Evolutionary conservation across 306 rosid genomes (phyloP).

Genomic region (Castanea crenata): DNA sequence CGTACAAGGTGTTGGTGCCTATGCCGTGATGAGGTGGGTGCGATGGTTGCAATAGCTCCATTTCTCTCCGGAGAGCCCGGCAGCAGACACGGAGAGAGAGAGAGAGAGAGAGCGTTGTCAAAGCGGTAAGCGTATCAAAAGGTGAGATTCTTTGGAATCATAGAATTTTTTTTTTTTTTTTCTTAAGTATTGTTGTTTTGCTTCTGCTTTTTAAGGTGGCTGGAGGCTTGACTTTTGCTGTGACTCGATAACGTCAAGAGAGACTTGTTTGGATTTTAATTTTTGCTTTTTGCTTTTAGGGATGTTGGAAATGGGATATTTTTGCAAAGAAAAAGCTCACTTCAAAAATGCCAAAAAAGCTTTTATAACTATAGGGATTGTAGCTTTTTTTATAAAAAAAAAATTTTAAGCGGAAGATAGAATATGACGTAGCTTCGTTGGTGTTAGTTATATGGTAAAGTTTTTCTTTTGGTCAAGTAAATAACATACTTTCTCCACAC

Average conservation of each 20-base stretch:
- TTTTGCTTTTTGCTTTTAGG: background rate
- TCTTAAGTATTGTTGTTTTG: background rate
- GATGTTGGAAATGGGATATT: too few relatives aligned
- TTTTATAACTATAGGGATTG: too few relatives aligned
- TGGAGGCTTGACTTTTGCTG: constrained; percentile 27
- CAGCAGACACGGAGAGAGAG: background rate
- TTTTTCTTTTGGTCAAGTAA: too few relatives aligned
- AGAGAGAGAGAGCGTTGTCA: background rate
- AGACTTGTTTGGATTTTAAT: background rate
- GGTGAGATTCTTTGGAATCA: background rate
- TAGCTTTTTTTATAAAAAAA: too few relatives aligned
- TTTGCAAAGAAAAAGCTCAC: too few relatives aligned
- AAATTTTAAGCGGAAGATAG: too few relatives aligned
- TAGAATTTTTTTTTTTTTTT: background rate
- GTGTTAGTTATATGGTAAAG: too few relatives aligned
- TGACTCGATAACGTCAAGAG: constrained; percentile 17
- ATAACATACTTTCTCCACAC: too few relatives aligned
- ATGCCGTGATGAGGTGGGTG: constrained; percentile 29
- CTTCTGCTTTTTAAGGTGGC: background rate
- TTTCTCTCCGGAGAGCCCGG: constrained; percentile 21
- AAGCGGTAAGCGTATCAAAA: background rate
- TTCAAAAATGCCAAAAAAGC: too few relatives aligned
- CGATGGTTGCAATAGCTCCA: constrained; percentile 62
- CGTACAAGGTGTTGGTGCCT: constrained; percentile 28
- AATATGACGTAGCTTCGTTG: too few relatives aligned